Conservation (phyloP, 441 rosid species). For the Populus hybrid region DNA sequence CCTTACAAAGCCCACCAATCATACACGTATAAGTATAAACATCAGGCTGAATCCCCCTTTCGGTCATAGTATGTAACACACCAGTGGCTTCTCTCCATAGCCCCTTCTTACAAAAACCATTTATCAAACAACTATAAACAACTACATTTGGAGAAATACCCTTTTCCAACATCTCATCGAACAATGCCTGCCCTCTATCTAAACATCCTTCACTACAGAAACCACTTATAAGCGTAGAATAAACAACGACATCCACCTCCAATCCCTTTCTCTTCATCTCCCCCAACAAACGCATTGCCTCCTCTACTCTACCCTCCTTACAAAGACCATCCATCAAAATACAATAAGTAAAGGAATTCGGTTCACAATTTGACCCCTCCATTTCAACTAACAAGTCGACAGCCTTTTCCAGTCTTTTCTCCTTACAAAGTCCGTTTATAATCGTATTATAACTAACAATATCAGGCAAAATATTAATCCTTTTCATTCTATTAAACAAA, state of each 20-base stretch:
- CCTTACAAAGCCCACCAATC: slow-evolving; percentile 56
- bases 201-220: slow-evolving; percentile 37
- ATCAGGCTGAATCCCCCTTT: slow-evolving; percentile 48
- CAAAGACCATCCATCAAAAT: slow-evolving; percentile 71
- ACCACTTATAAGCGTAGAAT: slow-evolving; percentile 45
- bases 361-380: slow-evolving; percentile 57
- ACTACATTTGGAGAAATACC: slow-evolving; percentile 65
- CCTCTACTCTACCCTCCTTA: slow-evolving; percentile 43
- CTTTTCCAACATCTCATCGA: slow-evolving; percentile 43
- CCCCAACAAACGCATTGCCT: slow-evolving; percentile 56
- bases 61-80: slow-evolving; percentile 42
- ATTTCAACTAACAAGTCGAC: slow-evolving; percentile 56
- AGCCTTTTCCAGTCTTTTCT: slow-evolving; percentile 50
- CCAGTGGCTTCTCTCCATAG: slow-evolving; percentile 45
- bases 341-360: slow-evolving; percentile 56
- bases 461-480: slow-evolving; percentile 51
- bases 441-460: slow-evolving; percentile 65
- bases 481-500: slow-evolving; percentile 63
- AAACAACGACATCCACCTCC: slow-evolving; percentile 47
- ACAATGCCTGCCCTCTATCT: slow-evolving; percentile 38
- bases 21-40: slow-evolving; percentile 43
- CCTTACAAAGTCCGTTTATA: slow-evolving; percentile 68
- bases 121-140: slow-evolving; percentile 57
- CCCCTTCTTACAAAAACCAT: slow-evolving; percentile 69
- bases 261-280: slow-evolving; percentile 58